Evolutionary conservation across 768 basidiomycete species (phyloP), one percentile per base, ranked within the genome.

Genomic region (Lenzites betulinus): DNA sequence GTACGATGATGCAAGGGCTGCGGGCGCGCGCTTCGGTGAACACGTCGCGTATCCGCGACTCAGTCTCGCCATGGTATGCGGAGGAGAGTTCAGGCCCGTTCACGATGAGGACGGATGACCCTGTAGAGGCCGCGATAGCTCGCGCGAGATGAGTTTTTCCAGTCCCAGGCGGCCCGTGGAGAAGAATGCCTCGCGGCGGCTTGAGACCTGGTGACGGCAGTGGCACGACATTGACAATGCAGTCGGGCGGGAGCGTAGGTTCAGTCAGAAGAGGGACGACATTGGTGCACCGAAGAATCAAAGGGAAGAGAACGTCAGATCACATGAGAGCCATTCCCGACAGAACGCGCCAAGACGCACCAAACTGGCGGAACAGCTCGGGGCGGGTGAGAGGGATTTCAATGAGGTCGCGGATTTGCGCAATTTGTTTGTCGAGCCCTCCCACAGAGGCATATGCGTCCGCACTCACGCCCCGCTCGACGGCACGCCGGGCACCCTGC

Each of bases 101-200:
- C 71, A 98, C 88, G 51, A 93, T 86, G 64, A 99, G 83, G n/a
- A 97, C 91, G 26, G 88, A 86, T 7, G 94, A 91, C 30, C 83
- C 83, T 1, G 91, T 92, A 6, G 95, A 93, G 0, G 87, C 83
- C 3, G 96, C 95, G 59, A 99, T 95, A 15, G 95, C 92, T 62
- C 94, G 88, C 12, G 97, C 96, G 2, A 99, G 79, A 69, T 97
- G 94, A 0, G 97, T 99, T 76, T 99, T 99, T 16, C 97, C 97
- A 9, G 97, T 98, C 38, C 97, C 97, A 2, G 97, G 94, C 12
- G 95, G 95, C 12, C 97, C 97, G 72, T 98, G 89, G 1, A 99
- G 83, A 20, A 98, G 82, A 46, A 98, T 90, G 4, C 97, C 97
- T 47, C 92, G 87, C n/a, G 96, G 95, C 16, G 96, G 95, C 67